Base-by-base conservation (phyloP, 306 rosid species). In the Elaeagnus macrophylla region DNA sequence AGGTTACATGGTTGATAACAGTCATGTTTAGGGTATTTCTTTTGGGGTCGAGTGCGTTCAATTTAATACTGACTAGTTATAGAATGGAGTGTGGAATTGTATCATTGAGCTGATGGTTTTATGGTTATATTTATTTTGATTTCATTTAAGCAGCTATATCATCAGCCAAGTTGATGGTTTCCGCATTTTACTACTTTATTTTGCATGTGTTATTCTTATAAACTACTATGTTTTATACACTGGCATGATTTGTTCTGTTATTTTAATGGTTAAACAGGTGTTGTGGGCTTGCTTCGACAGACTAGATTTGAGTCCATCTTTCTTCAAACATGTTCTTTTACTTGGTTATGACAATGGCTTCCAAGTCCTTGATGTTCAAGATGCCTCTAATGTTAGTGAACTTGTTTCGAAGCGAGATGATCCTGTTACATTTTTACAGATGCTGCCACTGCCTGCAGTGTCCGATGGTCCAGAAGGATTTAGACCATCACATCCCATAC, bases 341-440 rank as follows among this genome's bases (percentile, higher is more conserved):
- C 88, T 93, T 0, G 99, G 99, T 49, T 93, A 84, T 67, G 68
- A 82, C 75, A 87, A 87, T 72, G 99, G 86, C 7, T 93, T 84
- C 79, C 99, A 93, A 93, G 99, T 93, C 70, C 83, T 87, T 32
- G 88, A 93, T 61, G 90, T 84, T 67, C 94, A 88, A 75, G 88
- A 93, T 73, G 85, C 94, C 58, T 74, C 87, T 17, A 76, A 77
- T 62, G 77, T 88, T 67, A 59, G 74, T 66, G 96, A 93, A 68
- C 81, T 93, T 60, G 89, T 74, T 51, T 93, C 96, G 1, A 93
- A 73, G 64, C 95, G 70, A 19, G 96, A 88, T 73, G 94, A 84
- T 68, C 99, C 99, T 10, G 99, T 84, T 72, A 81, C 99, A 48
- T 93, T 88, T 75, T 70, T 93, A 71, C 99, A 93, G 74, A 79